A percentile compares a stretch with the other conserved stretches of the same genome.
Conservation (phyloP, 345 rosid species). For the Trapa incisa region DNA sequence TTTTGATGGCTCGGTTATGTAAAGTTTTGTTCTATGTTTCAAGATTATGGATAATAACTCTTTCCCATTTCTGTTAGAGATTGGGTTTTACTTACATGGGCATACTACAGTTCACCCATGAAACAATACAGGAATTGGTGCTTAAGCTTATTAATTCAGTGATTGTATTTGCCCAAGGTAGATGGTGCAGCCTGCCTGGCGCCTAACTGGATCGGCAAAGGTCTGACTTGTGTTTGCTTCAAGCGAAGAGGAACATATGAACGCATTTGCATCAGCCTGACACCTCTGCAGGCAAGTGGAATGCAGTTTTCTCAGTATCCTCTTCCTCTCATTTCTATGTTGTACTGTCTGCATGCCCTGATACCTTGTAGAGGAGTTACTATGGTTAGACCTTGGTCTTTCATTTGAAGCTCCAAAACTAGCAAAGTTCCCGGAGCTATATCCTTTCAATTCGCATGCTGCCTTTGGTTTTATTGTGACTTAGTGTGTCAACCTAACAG, state of each 20-base stretch:
- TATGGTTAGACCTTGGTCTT: background rate
- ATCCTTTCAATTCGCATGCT: background rate
- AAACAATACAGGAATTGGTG: background rate
- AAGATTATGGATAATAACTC: background rate
- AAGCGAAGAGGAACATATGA: conserved; percentile 65
- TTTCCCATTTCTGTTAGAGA: background rate
- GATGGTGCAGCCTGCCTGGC: conserved; percentile 51
- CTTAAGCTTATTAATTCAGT: background rate
- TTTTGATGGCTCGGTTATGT: background rate
- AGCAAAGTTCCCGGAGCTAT: background rate
- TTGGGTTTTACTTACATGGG: background rate
- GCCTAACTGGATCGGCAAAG: conserved; percentile 74
- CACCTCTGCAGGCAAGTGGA: conserved; percentile 69
- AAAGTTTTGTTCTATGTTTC: background rate
- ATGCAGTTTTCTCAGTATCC: background rate
- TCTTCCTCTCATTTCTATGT: background rate
- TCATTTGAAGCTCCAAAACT: background rate
- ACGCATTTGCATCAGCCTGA: conserved; percentile 56
- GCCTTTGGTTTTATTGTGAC: background rate
- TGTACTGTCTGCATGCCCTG: background rate
- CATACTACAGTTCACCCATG: background rate
- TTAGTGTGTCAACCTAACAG: conserved; percentile 19
- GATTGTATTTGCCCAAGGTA: conserved; percentile 13
- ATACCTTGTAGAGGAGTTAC: background rate
- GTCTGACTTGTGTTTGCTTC: conserved; percentile 86